Percentiles rank a stretch among this genome's conserved stretches.
Conservation (phyloP, 768 basidiomycete genomes). For the Suillus subaureus region DNA sequence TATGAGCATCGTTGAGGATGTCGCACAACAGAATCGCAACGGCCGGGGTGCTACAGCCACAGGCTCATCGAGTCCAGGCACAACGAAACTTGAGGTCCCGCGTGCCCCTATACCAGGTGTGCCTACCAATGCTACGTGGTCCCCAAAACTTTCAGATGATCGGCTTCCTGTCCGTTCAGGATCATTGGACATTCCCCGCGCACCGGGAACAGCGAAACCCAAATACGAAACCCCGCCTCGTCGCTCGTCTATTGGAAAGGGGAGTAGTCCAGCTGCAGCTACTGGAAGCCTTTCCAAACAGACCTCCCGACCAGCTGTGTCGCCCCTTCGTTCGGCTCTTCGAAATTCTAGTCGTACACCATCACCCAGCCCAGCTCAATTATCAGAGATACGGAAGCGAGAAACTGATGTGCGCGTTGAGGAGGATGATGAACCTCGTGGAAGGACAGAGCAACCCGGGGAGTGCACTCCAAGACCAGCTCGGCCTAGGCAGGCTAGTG, state of each 20-base stretch:
- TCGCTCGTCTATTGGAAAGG: background rate
- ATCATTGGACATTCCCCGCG: slow-evolving; percentile 29
- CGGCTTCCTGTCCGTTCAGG: background rate
- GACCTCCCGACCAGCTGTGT: slow-evolving; percentile 37
- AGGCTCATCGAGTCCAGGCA: background rate
- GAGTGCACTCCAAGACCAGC: background rate
- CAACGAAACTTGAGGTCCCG: slow-evolving; percentile 7
- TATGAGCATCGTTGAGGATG: slow-evolving; percentile 72
- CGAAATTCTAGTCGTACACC: slow-evolving; percentile 53
- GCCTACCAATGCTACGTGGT: background rate
- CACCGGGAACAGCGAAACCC: slow-evolving; percentile 9
- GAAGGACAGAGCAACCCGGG: slow-evolving; percentile 6
- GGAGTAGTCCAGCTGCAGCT: background rate
- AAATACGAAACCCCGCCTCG: background rate
- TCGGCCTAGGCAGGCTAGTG: background rate
- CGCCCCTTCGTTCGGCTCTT: slow-evolving; percentile 66
- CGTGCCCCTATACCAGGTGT: slow-evolving; percentile 11
- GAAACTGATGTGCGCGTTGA: background rate
- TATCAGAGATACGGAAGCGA: slow-evolving; percentile 3
- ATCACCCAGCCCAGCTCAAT: slow-evolving; percentile 39
- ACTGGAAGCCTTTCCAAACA: background rate
- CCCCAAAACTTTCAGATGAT: slow-evolving; percentile 2
- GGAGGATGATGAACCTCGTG: background rate
- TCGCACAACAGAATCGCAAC: slow-evolving; percentile 44
- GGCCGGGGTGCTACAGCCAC: slow-evolving; percentile 15